Conservation (phyloP, 1,284 basidiomycete genomes). For the Sporisorium reilianum region DNA sequence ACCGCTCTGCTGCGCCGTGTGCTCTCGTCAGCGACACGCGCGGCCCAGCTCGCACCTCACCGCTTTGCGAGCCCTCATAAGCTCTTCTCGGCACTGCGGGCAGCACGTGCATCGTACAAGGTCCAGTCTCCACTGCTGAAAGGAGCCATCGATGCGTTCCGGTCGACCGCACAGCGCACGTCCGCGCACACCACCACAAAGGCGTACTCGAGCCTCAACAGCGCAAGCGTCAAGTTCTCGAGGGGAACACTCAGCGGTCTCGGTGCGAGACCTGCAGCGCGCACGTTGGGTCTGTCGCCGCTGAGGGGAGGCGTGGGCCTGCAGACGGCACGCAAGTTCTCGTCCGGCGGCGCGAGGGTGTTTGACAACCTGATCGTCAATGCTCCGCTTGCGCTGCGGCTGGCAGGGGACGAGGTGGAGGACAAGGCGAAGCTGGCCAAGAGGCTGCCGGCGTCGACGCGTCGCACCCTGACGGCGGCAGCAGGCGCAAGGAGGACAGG, state of each 20-base stretch:
- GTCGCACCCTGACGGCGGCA: neutral
- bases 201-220: constrained; percentile 19
- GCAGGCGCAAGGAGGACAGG: constrained; percentile 16
- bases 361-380: constrained; percentile 49
- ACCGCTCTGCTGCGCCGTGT: neutral
- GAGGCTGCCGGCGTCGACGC: neutral
- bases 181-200: neutral
- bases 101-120: neutral
- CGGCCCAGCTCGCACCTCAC: neutral
- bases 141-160: constrained; percentile 18
- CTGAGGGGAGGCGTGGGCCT: constrained; percentile 35
- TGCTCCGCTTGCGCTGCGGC: constrained; percentile 46
- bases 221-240: constrained; percentile 17
- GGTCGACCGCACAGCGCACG: constrained; percentile 5
- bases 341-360: constrained; percentile 29
- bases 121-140: constrained; percentile 18
- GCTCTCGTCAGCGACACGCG: neutral
- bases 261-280: constrained; percentile 23
- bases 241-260: constrained; percentile 18
- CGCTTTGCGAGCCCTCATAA: neutral
- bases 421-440: constrained; percentile 30
- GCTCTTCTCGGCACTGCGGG: neutral
- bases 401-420: constrained; percentile 33
- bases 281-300: constrained; percentile 19
- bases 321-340: constrained; percentile 41